Base-by-base conservation (phyloP, 1,139 yeast species). In the Taphrina wiesneri region DNA sequence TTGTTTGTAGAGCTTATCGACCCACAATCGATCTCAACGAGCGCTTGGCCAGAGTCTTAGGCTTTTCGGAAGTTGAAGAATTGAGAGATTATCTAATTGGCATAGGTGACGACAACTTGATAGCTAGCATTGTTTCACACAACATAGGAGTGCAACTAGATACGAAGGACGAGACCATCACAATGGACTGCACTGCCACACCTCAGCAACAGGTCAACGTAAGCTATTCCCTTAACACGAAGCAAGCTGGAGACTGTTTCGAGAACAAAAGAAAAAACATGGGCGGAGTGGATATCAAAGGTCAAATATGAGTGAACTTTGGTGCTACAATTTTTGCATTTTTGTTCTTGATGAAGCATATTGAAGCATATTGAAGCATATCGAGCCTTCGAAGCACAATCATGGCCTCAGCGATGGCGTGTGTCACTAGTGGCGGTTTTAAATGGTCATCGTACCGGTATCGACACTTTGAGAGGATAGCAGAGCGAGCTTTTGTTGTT, bases 201-300 rank as follows among this genome's bases (percentile, higher is more conserved):
- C 6, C n/a, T 7, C 17, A 39, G n/a, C 6, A n/a, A n/a, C 13
- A 61, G 61, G 6, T 67, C 72, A 15, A 70, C 73, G 34, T 77
- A 74, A n/a, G 78, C 75, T 32, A 73, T 69, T 41, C 72, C 60
- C 71, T 81, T 56, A 78, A 77, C 63, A 76, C 82, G 51, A 75
- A 79, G 26, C 78, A 80, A 53, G 83, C 88, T 0, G 79, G 19
- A 79, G 81, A 65, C 77, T 78, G 59, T 77, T 81, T 25, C 51
- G 65, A 61, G 7, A 80, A 78, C 32, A 83, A 83, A 70, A 83
- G 80, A 68, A 87, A 83, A 73, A 47, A 56, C 28, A 67, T 34
- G 63, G 56, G 52, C n/a, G 45, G 62, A 11, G 86, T 92, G n/a
- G 97, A 92, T 74, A 91, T 92, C 69, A 92, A 91, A 78, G 97